Conservation (phyloP, 129 eudicot genomes). For the Logfia minima region DNA sequence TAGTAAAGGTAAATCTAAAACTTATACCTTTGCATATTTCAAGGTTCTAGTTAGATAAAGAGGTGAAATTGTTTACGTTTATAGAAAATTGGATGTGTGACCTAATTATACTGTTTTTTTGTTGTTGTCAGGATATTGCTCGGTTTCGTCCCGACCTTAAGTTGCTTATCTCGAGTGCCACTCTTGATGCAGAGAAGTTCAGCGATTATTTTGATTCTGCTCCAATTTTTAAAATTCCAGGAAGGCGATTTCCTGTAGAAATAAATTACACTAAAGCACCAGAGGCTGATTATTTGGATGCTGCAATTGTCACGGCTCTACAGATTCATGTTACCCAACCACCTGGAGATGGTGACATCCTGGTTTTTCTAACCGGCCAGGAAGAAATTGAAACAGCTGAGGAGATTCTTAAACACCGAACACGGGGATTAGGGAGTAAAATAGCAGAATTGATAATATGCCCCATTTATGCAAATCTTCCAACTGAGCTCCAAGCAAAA, state of each 20-base stretch:
- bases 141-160: conserved; percentile 92
- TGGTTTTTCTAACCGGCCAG: conserved; percentile 83
- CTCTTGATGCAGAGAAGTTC: conserved; percentile 92
- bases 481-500: conserved; percentile 90
- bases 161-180: conserved; percentile 91
- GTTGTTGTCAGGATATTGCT: conserved; percentile 58
- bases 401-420: conserved; percentile 84
- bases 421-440: conserved; percentile 84
- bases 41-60: background rate
- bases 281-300: conserved; percentile 95
- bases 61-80: background rate
- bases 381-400: conserved; percentile 98
- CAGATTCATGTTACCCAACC: conserved; percentile 88
- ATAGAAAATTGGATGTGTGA: conserved; percentile 4
- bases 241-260: conserved; percentile 90
- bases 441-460: conserved; percentile 90
- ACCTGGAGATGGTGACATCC: conserved; percentile 87
- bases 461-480: conserved; percentile 92
- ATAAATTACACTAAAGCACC: conserved; percentile 94
- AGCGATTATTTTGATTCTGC: conserved; percentile 94
- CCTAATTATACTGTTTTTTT: background rate
- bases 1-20: conserved; percentile 67
- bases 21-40: background rate
- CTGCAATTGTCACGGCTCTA: conserved; percentile 88
- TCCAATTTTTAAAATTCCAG: conserved; percentile 93